Evolutionary conservation across 169 alveolate species (phyloP).

Genomic region (Theileria parva): DNA sequence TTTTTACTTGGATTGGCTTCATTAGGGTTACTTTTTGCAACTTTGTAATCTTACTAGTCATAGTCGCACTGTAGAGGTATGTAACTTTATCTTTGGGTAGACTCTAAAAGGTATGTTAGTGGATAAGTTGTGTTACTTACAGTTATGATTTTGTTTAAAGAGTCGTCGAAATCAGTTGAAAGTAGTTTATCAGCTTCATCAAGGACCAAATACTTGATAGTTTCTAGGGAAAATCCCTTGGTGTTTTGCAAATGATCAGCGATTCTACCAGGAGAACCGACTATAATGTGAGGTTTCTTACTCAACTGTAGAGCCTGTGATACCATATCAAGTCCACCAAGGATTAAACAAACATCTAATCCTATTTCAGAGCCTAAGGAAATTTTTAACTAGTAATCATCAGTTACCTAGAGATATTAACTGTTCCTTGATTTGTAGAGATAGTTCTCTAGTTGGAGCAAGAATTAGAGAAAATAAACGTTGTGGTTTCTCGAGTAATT

Average conservation of each 20-base stretch:
- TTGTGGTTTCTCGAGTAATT: slow-evolving; percentile 84
- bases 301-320: slow-evolving; percentile 92
- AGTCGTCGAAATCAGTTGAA: slow-evolving; percentile 96
- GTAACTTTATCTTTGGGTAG: slow-evolving; percentile 93
- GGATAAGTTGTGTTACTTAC: slow-evolving; percentile 17
- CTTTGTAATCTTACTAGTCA: slow-evolving; percentile 97
- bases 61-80: slow-evolving; percentile 97
- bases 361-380: slow-evolving; percentile 85
- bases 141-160: slow-evolving; percentile 91
- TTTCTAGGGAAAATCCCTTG: slow-evolving; percentile 93
- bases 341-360: slow-evolving; percentile 89
- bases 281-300: slow-evolving; percentile 95
- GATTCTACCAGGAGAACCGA: slow-evolving; percentile 99
- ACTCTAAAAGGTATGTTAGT: slow-evolving; percentile 23
- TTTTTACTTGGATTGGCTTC: slow-evolving; percentile 89
- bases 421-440: slow-evolving; percentile 96
- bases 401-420: slow-evolving; percentile 82
- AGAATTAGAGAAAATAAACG: slow-evolving; percentile 88
- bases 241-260: slow-evolving; percentile 98
- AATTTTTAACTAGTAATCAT: no score
- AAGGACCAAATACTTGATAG: slow-evolving; percentile 87
- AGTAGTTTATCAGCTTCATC: slow-evolving; percentile 97
- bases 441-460: slow-evolving; percentile 99
- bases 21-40: slow-evolving; percentile 94
- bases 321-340: slow-evolving; percentile 98